Conservation (phyloP, 1,284 basidiomycete genomes). For the Fistulina hepatica region DNA sequence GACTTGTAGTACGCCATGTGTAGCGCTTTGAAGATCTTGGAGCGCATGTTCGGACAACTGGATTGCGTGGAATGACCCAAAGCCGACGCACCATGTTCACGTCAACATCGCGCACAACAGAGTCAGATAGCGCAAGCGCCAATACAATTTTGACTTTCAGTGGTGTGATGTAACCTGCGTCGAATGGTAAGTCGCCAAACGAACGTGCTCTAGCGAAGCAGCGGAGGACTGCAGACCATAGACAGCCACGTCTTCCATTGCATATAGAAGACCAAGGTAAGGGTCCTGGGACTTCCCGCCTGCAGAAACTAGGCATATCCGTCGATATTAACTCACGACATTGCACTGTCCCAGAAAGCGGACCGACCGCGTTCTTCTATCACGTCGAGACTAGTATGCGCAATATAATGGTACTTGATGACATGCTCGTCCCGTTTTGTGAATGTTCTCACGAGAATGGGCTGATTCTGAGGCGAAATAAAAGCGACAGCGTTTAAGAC, state of each 20-base stretch:
- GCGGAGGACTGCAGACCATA: constrained; percentile 32
- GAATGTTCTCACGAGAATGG: constrained; percentile 65
- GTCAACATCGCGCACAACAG: constrained; percentile 66
- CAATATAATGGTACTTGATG: constrained; percentile 74
- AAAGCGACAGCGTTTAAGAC: constrained; percentile 70
- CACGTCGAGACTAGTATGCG: constrained; percentile 70
- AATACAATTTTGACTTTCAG: constrained; percentile 72
- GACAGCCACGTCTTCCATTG: constrained; percentile 73
- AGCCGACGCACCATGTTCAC: constrained; percentile 44
- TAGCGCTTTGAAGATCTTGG: constrained; percentile 69
- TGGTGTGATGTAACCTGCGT: constrained; percentile 76
- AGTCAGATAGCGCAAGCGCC: constrained; percentile 63
- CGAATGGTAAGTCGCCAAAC: constrained; percentile 53
- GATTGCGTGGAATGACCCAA: constrained; percentile 1
- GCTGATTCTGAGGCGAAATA: constrained; percentile 70
- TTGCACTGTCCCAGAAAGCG: too few species aligned
- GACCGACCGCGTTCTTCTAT: constrained; percentile 60
- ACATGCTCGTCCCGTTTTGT: constrained; percentile 49
- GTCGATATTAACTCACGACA: too few species aligned
- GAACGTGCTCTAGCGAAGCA: not conserved
- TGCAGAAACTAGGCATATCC: constrained; percentile 33
- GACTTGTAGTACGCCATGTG: constrained; percentile 73
- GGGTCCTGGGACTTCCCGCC: constrained; percentile 53
- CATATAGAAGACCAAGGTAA: constrained; percentile 68
- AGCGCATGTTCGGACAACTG: not conserved